These are phyloP conservation scores for Pestalotiopsis fici DNA, from an alignment of 2,329 filamentous ascomycete species.

Conservation along the genomic window DNA sequence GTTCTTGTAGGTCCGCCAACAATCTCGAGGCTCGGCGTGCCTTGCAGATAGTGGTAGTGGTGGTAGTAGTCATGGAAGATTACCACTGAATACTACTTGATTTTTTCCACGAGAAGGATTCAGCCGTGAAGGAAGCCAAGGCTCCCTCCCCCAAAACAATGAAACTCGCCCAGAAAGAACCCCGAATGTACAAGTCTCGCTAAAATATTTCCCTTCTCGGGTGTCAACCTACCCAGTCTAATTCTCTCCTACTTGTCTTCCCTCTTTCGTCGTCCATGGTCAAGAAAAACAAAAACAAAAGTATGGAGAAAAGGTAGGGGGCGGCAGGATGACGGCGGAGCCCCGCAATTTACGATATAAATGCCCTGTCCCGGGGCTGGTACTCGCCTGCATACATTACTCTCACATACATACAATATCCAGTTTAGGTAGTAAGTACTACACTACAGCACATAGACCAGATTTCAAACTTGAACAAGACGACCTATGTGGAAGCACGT, in stretches of 20 bases:
- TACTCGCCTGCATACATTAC: neutral
- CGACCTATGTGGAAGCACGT: neutral
- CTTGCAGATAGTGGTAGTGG: neutral
- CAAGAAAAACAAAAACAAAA: too few species aligned
- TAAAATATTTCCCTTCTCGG: neutral
- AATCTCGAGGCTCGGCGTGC: neutral
- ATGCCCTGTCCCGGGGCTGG: constrained; percentile 4
- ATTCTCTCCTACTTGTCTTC: neutral
- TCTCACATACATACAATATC: neutral
- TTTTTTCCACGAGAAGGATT: neutral
- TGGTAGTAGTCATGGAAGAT: neutral
- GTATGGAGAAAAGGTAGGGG: neutral
- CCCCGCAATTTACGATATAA: constrained; percentile 9
- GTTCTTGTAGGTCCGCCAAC: neutral
- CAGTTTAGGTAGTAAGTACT: neutral
- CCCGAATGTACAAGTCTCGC: neutral
- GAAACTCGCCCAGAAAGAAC: neutral
- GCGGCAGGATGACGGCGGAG: neutral
- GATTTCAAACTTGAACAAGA: neutral
- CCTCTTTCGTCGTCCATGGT: neutral
- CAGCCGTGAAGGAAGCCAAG: neutral
- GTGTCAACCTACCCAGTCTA: neutral
- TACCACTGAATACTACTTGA: neutral
- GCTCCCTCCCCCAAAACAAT: neutral
- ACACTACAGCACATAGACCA: neutral